A percentile compares a stretch with the other conserved stretches of the same genome.
phyloP scores from a whole-genome alignment of 257 asterid species.

The Osmanthus fragrans region DNA sequence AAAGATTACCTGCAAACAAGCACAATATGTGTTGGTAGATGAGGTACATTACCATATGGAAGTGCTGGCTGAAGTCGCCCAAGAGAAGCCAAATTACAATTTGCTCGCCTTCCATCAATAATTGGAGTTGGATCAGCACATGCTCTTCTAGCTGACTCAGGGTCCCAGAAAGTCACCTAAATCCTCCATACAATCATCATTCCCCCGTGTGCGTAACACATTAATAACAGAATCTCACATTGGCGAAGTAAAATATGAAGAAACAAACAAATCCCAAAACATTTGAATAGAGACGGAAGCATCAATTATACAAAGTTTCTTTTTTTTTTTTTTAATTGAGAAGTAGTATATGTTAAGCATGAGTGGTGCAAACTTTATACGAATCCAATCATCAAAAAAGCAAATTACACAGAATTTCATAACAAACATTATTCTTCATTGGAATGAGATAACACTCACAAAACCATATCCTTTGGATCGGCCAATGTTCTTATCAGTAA shows the following conservation, averaged over 20 bases:
- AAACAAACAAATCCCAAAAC: background rate
- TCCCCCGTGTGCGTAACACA: constrained; percentile 27
- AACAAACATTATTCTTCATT: constrained; percentile 5
- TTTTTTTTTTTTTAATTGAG: background rate
- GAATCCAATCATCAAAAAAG: constrained; percentile 8
- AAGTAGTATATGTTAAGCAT: background rate
- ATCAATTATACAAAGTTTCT: constrained; percentile 5
- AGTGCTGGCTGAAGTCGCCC: constrained; percentile 86
- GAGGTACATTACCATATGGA: constrained; percentile 62
- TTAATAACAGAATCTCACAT: constrained; percentile 10
- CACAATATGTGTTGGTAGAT: background rate
- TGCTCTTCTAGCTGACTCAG: constrained; percentile 96
- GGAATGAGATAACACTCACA: constrained; percentile 57
- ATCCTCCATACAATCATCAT: constrained; percentile 73
- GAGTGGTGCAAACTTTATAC: background rate
- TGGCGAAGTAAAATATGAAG: background rate
- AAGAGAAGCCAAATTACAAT: constrained; percentile 91
- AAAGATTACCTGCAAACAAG: background rate
- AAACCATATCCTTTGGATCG: constrained; percentile 99
- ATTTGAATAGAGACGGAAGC: constrained; percentile 5
- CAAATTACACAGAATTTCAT: background rate
- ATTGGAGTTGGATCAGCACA: constrained; percentile 89
- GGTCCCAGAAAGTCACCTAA: constrained; percentile 98
- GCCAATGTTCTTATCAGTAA: constrained; percentile 95
- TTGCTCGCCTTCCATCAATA: constrained; percentile 94